phyloP scores from a whole-genome alignment of 805 yeast genomes.

The Middelhovenomyces tepae region DNA sequence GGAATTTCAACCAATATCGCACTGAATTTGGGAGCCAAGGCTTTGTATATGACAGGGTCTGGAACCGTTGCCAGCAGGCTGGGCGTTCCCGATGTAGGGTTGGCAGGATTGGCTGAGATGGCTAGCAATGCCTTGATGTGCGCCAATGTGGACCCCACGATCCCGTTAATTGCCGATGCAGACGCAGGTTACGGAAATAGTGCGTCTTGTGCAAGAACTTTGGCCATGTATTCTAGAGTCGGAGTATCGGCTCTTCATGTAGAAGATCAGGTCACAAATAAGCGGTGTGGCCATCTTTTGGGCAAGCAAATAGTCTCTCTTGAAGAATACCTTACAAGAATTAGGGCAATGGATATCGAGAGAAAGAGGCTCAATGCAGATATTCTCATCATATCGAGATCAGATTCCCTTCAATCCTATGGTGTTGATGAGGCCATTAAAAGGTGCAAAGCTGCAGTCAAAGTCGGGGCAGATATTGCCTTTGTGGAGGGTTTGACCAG shows the following conservation, averaged over 20 bases:
- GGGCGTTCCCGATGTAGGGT: constrained; percentile 8
- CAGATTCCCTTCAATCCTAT: constrained; percentile 6
- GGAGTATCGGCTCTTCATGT: constrained; percentile 11
- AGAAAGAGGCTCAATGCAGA: constrained; percentile 6
- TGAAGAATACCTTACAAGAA: constrained; percentile 7
- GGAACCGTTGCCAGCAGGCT: constrained; percentile 6
- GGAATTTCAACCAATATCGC: constrained; percentile 6
- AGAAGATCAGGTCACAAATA: constrained; percentile 9
- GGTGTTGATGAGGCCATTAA: constrained; percentile 9
- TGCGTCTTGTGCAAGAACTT: constrained; percentile 9
- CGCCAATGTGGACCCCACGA: constrained; percentile 3
- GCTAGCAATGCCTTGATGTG: constrained; percentile 6
- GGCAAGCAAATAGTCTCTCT: constrained; percentile 8
- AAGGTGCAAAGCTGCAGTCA: constrained; percentile 5
- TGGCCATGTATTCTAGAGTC: constrained; percentile 5
- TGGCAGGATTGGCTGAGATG: constrained; percentile 7
- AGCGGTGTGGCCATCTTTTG: constrained; percentile 9
- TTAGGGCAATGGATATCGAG: constrained; percentile 8
- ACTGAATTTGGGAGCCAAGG: constrained; percentile 1
- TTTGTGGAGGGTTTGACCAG: constrained; percentile 9
- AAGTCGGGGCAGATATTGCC: constrained; percentile 9
- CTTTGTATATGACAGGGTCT: constrained; percentile 10
- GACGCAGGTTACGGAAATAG: constrained; percentile 11
- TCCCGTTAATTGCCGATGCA: constrained; percentile 10
- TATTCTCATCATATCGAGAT: constrained; percentile 8